Conservation (phyloP, 2,329 filamentous ascomycete genomes). For the Aureobasidium sp. region DNA sequence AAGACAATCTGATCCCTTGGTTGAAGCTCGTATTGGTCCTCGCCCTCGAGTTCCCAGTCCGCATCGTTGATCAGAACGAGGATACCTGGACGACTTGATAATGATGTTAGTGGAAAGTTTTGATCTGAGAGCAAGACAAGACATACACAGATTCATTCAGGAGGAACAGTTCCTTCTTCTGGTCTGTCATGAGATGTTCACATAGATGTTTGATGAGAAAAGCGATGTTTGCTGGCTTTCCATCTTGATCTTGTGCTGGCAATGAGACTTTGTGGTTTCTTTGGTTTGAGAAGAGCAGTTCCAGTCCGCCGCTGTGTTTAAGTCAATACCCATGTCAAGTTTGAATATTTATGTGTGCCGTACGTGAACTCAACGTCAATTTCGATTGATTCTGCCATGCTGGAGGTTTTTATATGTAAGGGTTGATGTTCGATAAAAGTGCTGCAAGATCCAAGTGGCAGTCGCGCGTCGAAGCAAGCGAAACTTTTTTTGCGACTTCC, state of each 20-base stretch:
- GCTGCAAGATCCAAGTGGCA: background rate
- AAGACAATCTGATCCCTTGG: constrained; percentile 82
- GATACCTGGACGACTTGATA: constrained; percentile 76
- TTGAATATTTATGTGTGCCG: constrained; percentile 16
- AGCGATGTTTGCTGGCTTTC: constrained; percentile 57
- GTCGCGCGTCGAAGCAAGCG: constrained; percentile 5
- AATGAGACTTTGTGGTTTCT: constrained; percentile 62
- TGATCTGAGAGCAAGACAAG: background rate
- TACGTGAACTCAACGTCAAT: constrained; percentile 62
- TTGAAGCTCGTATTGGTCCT: constrained; percentile 81
- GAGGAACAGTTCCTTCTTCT: constrained; percentile 79
- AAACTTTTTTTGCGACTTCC: constrained; percentile 10
- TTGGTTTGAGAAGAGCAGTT: constrained; percentile 85
- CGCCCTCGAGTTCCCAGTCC: constrained; percentile 96
- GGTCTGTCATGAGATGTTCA: constrained; percentile 74
- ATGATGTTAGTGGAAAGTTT: constrained; percentile 11
- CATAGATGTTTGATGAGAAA: constrained; percentile 74
- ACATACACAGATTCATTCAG: constrained; percentile 81
- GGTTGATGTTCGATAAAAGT: background rate
- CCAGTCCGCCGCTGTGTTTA: constrained; percentile 64
- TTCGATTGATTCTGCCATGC: constrained; percentile 6
- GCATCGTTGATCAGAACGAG: constrained; percentile 95
- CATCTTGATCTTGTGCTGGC: constrained; percentile 52
- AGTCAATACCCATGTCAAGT: constrained; percentile 9
- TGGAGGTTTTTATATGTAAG: background rate